Base-by-base conservation (phyloP, 208 protist genomes). In the Chromosphaera perkinsii region DNA sequence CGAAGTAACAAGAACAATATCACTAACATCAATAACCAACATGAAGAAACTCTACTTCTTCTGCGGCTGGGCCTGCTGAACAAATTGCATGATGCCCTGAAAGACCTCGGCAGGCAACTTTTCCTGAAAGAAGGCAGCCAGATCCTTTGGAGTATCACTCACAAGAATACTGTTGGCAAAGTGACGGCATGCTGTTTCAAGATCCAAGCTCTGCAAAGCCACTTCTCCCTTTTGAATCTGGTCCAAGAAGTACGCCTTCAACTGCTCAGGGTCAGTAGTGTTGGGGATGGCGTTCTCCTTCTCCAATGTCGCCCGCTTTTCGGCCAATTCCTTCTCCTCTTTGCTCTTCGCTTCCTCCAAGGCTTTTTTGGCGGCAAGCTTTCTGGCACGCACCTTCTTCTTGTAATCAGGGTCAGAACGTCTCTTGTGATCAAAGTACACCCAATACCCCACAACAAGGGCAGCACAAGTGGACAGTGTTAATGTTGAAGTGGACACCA, bases 351-450 rank as follows among this genome's bases (percentile, higher is more conserved):
- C 32, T 4, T 4, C 52, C 29, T 14, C 31, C 52, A 39, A 20
- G 27, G 52, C 52, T 58, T 9, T 36, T 36, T 24, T n/a, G 37
- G 10, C 54, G 24, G 17, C 31, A 9, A 22, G 43, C 59, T 24
- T 52, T 39, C 59, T 5, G 20, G 26, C 14, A 20, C 32, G 32
- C 0, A 66, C 36, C 27, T 66, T 66, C 9, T 66, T 17, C 27
- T 52, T 66, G 42, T 66, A 66, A 24, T 51, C 29, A 22, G 59
- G 59, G 27, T 66, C 59, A 17, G 59, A 66, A 24, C 33, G 10
- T 17, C 59, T 5, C 39, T 48, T 36, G 29, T 54, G 24, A 26
- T 66, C 59, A 12, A 66, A 31, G 43, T 35, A 37, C 3, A 54
- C 10, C 22, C 20, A 12, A 40, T 5, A 22, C 14, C 40, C 45